Evolutionary conservation across 2,329 filamentous ascomycete genomes (phyloP), one percentile per base, ranked within the genome.

Genomic region (Trichothecium sympodiale): DNA sequence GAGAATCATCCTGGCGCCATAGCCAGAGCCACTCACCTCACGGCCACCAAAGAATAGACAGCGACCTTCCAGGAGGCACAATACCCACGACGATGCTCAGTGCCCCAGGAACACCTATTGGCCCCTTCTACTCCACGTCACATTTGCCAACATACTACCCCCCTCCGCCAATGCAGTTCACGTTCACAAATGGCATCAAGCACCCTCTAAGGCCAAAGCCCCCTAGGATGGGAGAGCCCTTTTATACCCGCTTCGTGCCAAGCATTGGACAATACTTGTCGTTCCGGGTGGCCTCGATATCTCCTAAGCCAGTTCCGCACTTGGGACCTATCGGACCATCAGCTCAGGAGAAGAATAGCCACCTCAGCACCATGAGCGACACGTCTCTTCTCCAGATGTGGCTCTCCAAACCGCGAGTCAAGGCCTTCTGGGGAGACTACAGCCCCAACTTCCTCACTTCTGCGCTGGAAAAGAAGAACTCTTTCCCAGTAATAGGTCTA

Each of bases 81-180:
- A 29, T 36, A 17, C 34, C 38, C 8, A 55, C 55, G 16, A 50
- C 52, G 2, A 34, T 62, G 26, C 29, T 47, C 14, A 15, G 45
- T 5, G 17, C 48, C 44, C 57, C 62, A 2, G 58, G 56, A 13
- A 58, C 64, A 38, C 65, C 68, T 17, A 53, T 66, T 32, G 80
- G 82, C 0, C 86, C 85, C 0, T 94, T 89, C 57, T 77, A 76
- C 45, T 93, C 85, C 2, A 74, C 76, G 12, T 91, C 83, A 29
- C 84, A 94, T 55, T 66, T 95, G 3, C 88, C 89, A 3, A 94
- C 87, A 0, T 95, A 87, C 60, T 95, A 85, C 46, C 88, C 88
- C 3, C 87, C 88, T 0, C 68, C 81, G 2, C 85, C 91, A 1
- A 62, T 85, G 8, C 83, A 89, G 46, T 95, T 89, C 54, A 80